Evolutionary conservation across 306 rosid genomes (phyloP).

Genomic region (Dryas alaskensis): DNA sequence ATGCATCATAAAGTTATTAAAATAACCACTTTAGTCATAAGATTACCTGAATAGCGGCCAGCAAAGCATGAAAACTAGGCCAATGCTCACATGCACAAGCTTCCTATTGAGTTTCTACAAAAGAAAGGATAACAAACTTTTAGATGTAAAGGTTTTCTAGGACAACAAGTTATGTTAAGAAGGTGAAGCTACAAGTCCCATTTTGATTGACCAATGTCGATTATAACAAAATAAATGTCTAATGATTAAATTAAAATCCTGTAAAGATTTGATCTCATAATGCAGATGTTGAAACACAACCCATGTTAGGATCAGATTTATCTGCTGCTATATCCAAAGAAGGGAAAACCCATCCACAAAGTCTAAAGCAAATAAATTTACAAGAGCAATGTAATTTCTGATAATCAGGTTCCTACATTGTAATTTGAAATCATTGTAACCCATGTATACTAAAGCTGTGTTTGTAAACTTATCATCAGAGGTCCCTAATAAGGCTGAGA

Average conservation of each 20-base stretch:
- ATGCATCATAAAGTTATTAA: slow-evolving; percentile 9
- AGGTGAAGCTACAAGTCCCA: slow-evolving; percentile 1
- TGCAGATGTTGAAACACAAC: not conserved
- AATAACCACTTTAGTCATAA: slow-evolving; percentile 11
- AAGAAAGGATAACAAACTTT: slow-evolving; percentile 17
- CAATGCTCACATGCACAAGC: slow-evolving; percentile 84
- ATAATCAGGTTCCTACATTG: not conserved
- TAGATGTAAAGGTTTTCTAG: not conserved
- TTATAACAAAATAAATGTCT: not conserved
- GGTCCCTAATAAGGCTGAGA: not conserved
- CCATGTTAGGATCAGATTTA: not conserved
- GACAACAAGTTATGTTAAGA: not conserved
- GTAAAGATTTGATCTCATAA: not conserved
- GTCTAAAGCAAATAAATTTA: not conserved
- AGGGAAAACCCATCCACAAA: not conserved
- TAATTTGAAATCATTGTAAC: not conserved
- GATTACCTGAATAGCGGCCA: slow-evolving; percentile 93
- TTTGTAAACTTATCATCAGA: not conserved
- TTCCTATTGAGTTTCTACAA: slow-evolving; percentile 87
- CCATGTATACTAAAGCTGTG: not conserved
- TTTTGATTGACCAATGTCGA: not conserved
- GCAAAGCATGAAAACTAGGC: slow-evolving; percentile 83
- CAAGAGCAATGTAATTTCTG: not conserved
- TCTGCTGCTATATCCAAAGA: not conserved
- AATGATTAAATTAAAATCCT: not conserved